Evolutionary conservation across 805 yeast genomes (phyloP).

Genomic region (Wickerhamia fluorescens): DNA sequence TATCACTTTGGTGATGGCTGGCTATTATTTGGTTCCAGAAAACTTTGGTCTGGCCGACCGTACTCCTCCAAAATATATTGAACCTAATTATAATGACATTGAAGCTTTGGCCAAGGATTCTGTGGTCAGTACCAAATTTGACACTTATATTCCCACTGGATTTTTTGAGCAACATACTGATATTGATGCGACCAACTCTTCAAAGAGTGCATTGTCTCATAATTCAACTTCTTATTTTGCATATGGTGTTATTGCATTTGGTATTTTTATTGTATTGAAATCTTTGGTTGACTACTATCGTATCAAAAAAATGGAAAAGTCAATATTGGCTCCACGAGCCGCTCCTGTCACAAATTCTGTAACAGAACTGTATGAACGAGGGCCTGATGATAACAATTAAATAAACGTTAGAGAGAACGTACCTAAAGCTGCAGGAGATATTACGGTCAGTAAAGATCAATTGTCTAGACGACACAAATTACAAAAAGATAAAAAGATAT

Average conservation of each 20-base stretch:
- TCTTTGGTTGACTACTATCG: constrained; percentile 65
- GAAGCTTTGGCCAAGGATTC: constrained; percentile 23
- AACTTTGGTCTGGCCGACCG: constrained; percentile 32
- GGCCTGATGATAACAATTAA: no score
- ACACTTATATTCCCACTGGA: constrained; percentile 12
- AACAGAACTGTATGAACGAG: no score
- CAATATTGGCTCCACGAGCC: constrained; percentile 43
- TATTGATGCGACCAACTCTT: constrained; percentile 22
- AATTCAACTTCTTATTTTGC: constrained; percentile 52
- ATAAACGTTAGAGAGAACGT: no score
- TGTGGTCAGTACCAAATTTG: constrained; percentile 17
- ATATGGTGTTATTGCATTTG: constrained; percentile 57
- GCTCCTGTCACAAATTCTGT: constrained; percentile 4
- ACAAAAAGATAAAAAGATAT: no score
- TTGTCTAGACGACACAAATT: no score
- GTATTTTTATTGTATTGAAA: constrained; percentile 56
- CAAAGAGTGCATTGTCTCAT: constrained; percentile 55
- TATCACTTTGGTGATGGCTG: constrained; percentile 68
- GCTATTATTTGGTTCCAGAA: constrained; percentile 30
- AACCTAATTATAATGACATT: constrained; percentile 26
- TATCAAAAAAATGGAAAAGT: constrained; percentile 71
- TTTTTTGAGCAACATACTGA: constrained; percentile 24
- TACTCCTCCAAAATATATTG: constrained; percentile 26
- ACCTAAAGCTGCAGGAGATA: no score
- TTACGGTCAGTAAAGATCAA: no score